Conservation (phyloP, 352 stramenopile genomes). For the Phytopythium montanum region DNA sequence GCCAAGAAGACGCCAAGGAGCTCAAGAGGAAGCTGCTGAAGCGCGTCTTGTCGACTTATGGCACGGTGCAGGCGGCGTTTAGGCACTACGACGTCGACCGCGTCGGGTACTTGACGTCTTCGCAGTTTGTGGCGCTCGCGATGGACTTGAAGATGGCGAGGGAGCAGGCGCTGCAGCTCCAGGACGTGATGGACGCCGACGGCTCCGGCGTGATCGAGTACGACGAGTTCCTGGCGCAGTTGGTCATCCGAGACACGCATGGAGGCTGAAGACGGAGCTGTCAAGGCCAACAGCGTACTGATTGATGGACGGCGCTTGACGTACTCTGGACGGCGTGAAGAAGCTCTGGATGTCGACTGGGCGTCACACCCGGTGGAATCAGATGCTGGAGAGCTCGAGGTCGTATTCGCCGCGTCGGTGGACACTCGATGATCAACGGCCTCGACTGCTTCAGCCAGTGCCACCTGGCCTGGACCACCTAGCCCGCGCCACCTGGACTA, state of each 20-base stretch:
- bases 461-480: no score
- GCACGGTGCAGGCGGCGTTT: conserved; percentile 49
- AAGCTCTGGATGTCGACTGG: no score
- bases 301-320: no score
- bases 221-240: conserved; percentile 46
- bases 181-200: conserved; percentile 41
- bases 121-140: conserved; percentile 47
- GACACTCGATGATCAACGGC: no score
- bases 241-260: conserved; percentile 22
- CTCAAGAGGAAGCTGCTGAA: conserved; percentile 46
- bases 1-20: neutral
- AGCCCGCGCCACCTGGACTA: no score
- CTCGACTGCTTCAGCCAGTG: no score
- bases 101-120: conserved; percentile 27
- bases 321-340: neutral
- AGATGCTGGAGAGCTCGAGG: no score
- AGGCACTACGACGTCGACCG: conserved; percentile 43
- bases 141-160: conserved; percentile 27
- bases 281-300: no score
- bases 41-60: conserved; percentile 32
- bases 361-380: no score
- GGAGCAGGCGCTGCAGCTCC: conserved; percentile 24
- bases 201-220: conserved; percentile 52
- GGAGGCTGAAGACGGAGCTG: neutral
- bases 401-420: no score